phyloP scores from a whole-genome alignment of 1,284 basidiomycete genomes.

The Inonotus obliquus region DNA sequence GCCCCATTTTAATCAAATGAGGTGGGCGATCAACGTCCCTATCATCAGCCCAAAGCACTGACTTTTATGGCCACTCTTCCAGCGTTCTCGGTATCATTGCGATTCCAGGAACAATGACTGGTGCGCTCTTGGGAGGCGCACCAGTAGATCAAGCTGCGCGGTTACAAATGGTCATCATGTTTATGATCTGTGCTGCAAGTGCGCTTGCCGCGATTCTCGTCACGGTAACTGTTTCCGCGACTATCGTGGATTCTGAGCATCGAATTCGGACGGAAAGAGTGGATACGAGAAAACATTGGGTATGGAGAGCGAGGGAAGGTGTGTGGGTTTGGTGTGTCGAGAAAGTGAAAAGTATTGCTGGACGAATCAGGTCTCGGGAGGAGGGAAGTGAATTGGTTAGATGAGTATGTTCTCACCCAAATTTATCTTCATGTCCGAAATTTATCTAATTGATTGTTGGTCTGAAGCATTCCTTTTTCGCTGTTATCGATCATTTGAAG shows the following conservation, averaged over 20 bases:
- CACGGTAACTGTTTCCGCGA: conserved; percentile 52
- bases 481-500: too few relatives aligned
- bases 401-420: background rate
- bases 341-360: conserved; percentile 10
- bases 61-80: background rate
- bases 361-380: background rate
- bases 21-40: conserved; percentile 36
- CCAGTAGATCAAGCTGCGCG: conserved; percentile 80
- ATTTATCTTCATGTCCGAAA: too few relatives aligned
- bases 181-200: conserved; percentile 79
- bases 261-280: conserved; percentile 67
- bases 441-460: too few relatives aligned
- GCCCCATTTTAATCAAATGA: conserved; percentile 82
- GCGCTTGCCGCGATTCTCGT: conserved; percentile 63
- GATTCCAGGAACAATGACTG: conserved; percentile 84
- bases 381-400: background rate
- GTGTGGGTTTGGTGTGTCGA: background rate
- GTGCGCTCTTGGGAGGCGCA: conserved; percentile 80
- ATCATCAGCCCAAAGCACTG: background rate
- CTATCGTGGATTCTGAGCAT: conserved; percentile 65
- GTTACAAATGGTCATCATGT: conserved; percentile 88
- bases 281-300: conserved; percentile 41
- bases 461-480: too few relatives aligned
- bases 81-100: conserved; percentile 79
- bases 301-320: conserved; percentile 40